These are phyloP conservation scores for Ogataea philodendri DNA, from an alignment of 805 yeast species.

Conservation along the genomic window DNA sequence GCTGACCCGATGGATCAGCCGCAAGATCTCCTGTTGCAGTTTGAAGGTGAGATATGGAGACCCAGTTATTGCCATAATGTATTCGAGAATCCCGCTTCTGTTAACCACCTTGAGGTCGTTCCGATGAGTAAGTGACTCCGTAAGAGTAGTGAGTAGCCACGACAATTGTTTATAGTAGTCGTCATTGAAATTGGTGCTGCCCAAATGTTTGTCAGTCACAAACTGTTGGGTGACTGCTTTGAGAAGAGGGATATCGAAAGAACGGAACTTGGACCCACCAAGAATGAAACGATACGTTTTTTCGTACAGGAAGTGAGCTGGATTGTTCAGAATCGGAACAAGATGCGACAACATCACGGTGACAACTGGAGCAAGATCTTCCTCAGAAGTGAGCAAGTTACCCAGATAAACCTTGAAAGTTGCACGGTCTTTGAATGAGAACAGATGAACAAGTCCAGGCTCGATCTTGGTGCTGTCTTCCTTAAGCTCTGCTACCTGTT, in stretches of 20 bases:
- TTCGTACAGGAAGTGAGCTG: slow-evolving; percentile 74
- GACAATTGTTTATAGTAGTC: slow-evolving; percentile 54
- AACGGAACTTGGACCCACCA: slow-evolving; percentile 46
- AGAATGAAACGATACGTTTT: slow-evolving; percentile 65
- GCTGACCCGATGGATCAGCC: slow-evolving; percentile 47
- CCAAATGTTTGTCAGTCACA: slow-evolving; percentile 27
- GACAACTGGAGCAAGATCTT: slow-evolving; percentile 44
- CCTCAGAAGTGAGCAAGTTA: slow-evolving; percentile 40
- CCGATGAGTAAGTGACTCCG: slow-evolving; percentile 43
- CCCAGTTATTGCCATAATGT: slow-evolving; percentile 54
- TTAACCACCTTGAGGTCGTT: slow-evolving; percentile 55
- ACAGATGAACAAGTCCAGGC: slow-evolving; percentile 5
- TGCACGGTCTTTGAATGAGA: slow-evolving; percentile 52
- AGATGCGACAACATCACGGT: slow-evolving; percentile 56
- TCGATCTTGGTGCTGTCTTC: slow-evolving; percentile 17
- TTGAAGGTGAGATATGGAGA: slow-evolving; percentile 48
- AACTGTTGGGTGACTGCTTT: slow-evolving; percentile 36
- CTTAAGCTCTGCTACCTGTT: slow-evolving; percentile 23
- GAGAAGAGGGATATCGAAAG: slow-evolving; percentile 46
- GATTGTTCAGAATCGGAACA: slow-evolving; percentile 57
- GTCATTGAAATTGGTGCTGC: slow-evolving; percentile 37
- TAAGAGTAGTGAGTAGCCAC: slow-evolving; percentile 62
- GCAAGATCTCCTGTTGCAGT: slow-evolving; percentile 40
- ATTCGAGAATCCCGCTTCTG: slow-evolving; percentile 60
- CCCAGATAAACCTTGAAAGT: slow-evolving; percentile 54